Percentiles rank a stretch among this genome's conserved stretches.
Conservation (phyloP, 2,329 filamentous ascomycete genomes). For the Ascochyta pisi region DNA sequence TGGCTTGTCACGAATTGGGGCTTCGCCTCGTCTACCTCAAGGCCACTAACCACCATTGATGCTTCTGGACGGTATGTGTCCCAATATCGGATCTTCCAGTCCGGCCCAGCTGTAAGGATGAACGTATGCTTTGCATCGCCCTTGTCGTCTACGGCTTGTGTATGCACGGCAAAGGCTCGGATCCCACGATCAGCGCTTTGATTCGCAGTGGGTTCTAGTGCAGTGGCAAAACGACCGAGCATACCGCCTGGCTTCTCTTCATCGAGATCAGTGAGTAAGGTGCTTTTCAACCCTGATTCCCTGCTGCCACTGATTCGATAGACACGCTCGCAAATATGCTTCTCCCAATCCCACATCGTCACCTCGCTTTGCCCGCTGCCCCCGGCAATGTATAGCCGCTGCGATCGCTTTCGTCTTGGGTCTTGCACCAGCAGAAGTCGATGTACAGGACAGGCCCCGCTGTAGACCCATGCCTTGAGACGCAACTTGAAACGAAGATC, state of each 20-base stretch:
- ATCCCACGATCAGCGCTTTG: slow-evolving; percentile 70
- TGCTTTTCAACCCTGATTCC: slow-evolving; percentile 56
- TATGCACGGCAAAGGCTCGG: slow-evolving; percentile 75
- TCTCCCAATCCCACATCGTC: slow-evolving; percentile 95
- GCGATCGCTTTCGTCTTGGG: slow-evolving; percentile 70
- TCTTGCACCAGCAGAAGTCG: slow-evolving; percentile 66
- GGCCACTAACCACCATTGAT: slow-evolving; percentile 81
- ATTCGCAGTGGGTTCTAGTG: slow-evolving; percentile 61
- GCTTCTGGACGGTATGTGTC: slow-evolving; percentile 80
- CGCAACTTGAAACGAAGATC: slow-evolving; percentile 93
- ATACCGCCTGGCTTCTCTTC: slow-evolving; percentile 86
- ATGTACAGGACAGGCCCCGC: slow-evolving; percentile 80
- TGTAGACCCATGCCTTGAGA: slow-evolving; percentile 86
- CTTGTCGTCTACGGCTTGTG: slow-evolving; percentile 72
- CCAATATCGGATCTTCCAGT: slow-evolving; percentile 94
- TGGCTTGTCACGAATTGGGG: slow-evolving; percentile 66
- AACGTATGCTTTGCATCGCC: slow-evolving; percentile 79
- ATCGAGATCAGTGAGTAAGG: slow-evolving; percentile 84
- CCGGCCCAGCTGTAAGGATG: slow-evolving; percentile 84
- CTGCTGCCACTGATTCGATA: slow-evolving; percentile 67
- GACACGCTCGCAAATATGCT: slow-evolving; percentile 84
- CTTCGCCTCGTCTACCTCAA: slow-evolving; percentile 71
- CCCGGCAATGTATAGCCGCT: slow-evolving; percentile 85
- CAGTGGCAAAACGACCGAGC: slow-evolving; percentile 82
- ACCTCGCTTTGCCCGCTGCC: slow-evolving; percentile 88